Conservation (phyloP, 768 basidiomycete genomes). For the Boletus edulis region DNA sequence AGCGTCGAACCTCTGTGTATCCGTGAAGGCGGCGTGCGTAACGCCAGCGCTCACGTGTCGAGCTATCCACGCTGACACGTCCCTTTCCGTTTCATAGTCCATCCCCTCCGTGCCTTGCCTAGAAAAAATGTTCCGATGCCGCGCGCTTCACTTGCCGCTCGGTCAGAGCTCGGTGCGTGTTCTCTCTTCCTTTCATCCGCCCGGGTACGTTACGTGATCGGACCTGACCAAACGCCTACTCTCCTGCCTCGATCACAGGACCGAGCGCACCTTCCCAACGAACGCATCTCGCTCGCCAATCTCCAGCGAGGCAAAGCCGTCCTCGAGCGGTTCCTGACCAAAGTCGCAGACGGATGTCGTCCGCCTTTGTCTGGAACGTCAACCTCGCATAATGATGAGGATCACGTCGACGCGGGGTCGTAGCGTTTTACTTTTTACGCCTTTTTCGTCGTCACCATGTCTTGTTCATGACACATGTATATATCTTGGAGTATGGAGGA, state of each 20-base stretch:
- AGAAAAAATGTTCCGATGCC: constrained; percentile 88
- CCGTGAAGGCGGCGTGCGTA: constrained; percentile 86
- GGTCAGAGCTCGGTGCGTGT: constrained; percentile 80
- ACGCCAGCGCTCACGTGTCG: too few relatives aligned
- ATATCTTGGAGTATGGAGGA: too few relatives aligned
- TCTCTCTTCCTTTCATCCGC: too few relatives aligned
- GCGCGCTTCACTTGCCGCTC: constrained; percentile 90
- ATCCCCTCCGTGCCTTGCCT: constrained; percentile 93
- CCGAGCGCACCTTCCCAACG: constrained; percentile 92
- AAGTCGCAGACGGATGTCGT: constrained; percentile 38
- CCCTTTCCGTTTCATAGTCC: constrained; percentile 46
- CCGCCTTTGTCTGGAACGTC: too few relatives aligned
- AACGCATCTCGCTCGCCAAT: constrained; percentile 84
- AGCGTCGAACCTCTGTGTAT: constrained; percentile 81
- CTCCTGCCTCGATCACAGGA: constrained; percentile 45
- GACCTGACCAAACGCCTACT: not conserved
- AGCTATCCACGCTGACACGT: not conserved
- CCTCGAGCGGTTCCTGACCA: constrained; percentile 67
- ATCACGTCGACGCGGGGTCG: too few relatives aligned
- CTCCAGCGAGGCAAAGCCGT: constrained; percentile 76
- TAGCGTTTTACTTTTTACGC: not conserved
- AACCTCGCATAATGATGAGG: too few relatives aligned
- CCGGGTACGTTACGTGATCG: too few relatives aligned
- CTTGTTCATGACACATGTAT: too few relatives aligned
- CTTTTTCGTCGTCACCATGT: too few relatives aligned